Percentiles rank a stretch among this genome's conserved stretches.
These are phyloP conservation scores for Sugiyamaella americana DNA, from an alignment of 805 yeast species.

Conservation along the genomic window DNA sequence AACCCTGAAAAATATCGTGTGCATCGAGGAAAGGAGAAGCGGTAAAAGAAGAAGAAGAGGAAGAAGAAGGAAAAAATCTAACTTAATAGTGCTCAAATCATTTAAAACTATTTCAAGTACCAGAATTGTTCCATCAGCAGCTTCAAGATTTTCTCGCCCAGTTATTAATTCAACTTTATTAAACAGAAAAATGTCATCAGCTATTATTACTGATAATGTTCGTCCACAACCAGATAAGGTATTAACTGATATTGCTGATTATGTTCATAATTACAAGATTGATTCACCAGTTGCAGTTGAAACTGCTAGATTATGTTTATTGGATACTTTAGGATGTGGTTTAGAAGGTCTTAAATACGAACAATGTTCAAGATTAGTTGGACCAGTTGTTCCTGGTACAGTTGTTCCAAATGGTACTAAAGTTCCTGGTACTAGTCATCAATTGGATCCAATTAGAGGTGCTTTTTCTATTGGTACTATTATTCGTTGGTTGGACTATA, in stretches of 20 bases:
- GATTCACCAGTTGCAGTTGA: constrained; percentile 44
- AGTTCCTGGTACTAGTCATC: constrained; percentile 46
- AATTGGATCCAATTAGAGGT: constrained; percentile 51
- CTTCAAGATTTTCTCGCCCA: neutral
- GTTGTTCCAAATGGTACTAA: constrained; percentile 50
- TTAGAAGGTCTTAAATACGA: constrained; percentile 50
- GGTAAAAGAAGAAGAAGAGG: no score
- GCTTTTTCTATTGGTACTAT: constrained; percentile 53
- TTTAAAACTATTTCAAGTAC: neutral
- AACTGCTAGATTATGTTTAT: constrained; percentile 50
- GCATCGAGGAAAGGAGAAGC: no score
- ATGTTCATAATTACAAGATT: constrained; percentile 43
- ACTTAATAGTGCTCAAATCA: neutral
- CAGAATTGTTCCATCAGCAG: no score
- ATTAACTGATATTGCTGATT: constrained; percentile 43
- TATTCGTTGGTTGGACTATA: constrained; percentile 56
- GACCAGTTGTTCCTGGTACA: constrained; percentile 55
- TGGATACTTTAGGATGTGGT: constrained; percentile 58
- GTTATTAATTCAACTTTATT: neutral
- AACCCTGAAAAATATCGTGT: no score
- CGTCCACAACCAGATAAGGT: constrained; percentile 49
- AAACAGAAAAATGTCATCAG: constrained; percentile 16
- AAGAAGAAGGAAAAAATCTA: no score
- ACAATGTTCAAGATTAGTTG: constrained; percentile 43
- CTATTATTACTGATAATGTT: constrained; percentile 37